These are phyloP conservation scores for Rhododendron vialii DNA, from an alignment of 148 eudicot genomes.

Conservation along the genomic window DNA sequence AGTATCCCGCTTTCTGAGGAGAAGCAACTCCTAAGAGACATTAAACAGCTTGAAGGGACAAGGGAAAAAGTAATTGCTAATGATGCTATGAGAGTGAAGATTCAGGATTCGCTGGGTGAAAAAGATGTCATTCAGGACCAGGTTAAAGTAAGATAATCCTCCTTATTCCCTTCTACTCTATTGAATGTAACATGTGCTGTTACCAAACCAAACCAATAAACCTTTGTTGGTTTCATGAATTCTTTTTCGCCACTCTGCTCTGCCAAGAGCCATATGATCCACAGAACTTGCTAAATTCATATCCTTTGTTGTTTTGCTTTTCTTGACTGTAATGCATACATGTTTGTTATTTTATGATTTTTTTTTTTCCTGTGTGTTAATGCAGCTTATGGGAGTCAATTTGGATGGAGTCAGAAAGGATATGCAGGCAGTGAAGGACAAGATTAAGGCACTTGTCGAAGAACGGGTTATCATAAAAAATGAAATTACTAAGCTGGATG, in stretches of 20 bases:
- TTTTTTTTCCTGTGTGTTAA: neutral
- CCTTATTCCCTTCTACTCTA: neutral
- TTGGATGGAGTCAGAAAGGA: constrained; percentile 77
- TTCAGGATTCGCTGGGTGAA: constrained; percentile 70
- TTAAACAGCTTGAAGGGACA: constrained; percentile 67
- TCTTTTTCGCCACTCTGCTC: neutral
- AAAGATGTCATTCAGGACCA: constrained; percentile 73
- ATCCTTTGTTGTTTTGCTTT: neutral
- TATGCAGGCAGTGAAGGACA: constrained; percentile 37
- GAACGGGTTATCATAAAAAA: constrained; percentile 33
- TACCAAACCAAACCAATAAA: neutral
- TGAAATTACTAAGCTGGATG: constrained; percentile 36
- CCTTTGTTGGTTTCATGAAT: neutral
- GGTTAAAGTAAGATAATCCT: constrained; percentile 60
- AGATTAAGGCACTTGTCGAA: constrained; percentile 40
- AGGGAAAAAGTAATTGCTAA: constrained; percentile 70
- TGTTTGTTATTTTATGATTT: constrained; percentile 9
- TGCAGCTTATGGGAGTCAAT: constrained; percentile 66
- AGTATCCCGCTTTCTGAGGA: constrained; percentile 67
- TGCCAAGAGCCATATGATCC: neutral
- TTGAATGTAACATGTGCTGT: neutral
- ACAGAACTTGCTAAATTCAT: neutral
- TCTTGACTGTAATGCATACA: neutral
- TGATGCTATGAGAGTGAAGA: constrained; percentile 62
- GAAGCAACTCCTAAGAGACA: constrained; percentile 68